Percentiles rank a stretch among this genome's conserved stretches.
Evolutionary conservation across 164 flowering plant species (phyloP).

Genomic region (Brasenia schreberi): DNA sequence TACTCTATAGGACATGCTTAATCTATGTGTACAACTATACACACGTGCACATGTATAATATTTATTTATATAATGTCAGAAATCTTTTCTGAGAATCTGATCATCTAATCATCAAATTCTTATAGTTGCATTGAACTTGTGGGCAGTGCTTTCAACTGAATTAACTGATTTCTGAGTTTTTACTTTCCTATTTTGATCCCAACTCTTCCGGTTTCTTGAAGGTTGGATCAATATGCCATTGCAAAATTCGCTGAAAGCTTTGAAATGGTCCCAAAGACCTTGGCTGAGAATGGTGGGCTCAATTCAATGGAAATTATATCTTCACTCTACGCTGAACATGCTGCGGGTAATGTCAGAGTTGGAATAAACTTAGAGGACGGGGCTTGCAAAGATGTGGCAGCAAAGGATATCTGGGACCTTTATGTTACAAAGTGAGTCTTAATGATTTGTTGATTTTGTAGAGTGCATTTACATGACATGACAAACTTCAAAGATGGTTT

Average conservation of each 20-base stretch:
- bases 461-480: too few relatives aligned
- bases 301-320: conserved; percentile 91
- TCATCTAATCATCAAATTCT: too few relatives aligned
- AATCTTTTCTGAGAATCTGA: too few relatives aligned
- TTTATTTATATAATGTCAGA: too few relatives aligned
- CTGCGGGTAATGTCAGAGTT: conserved; percentile 62
- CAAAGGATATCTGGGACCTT: conserved; percentile 71
- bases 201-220: conserved; percentile 16
- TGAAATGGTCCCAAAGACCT: conserved; percentile 88
- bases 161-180: neutral
- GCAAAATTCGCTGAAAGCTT: conserved; percentile 93
- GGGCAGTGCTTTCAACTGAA: neutral
- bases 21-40: too few relatives aligned
- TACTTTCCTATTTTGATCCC: neutral
- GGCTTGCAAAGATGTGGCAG: conserved; percentile 57
- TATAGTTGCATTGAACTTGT: too few relatives aligned
- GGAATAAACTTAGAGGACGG: conserved; percentile 84
- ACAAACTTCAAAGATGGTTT: too few relatives aligned
- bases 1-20: too few relatives aligned
- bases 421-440: conserved; percentile 64
- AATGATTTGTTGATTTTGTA: too few relatives aligned
- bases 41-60: too few relatives aligned
- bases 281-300: conserved; percentile 94
- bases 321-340: conserved; percentile 83
- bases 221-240: conserved; percentile 94